Evolutionary conservation across 768 basidiomycete species (phyloP).

Genomic region (Pleurotus eryngii): DNA sequence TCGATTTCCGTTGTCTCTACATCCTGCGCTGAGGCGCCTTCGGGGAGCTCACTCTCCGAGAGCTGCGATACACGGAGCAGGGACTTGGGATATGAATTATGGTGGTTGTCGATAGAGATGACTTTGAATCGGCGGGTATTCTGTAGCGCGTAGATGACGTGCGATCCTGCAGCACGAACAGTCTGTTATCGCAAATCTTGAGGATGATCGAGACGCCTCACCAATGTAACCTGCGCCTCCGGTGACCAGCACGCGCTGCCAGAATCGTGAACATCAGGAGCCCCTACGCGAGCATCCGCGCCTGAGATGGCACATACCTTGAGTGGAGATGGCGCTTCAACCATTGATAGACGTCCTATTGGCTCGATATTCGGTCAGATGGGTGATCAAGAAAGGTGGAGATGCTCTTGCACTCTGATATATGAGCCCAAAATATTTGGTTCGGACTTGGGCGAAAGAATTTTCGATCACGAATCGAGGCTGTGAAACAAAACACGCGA

Average conservation of each 20-base stretch:
- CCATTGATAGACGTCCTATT: slow-evolving; percentile 11
- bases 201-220: slow-evolving; percentile 18
- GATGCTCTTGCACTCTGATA: slow-evolving; percentile 7
- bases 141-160: slow-evolving; percentile 85
- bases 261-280: slow-evolving; percentile 2
- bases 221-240: slow-evolving; percentile 92
- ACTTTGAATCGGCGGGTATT: slow-evolving; percentile 89
- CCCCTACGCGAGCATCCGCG: slow-evolving; percentile 5
- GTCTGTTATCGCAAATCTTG: neutral
- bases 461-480: slow-evolving; percentile 5
- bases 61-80: slow-evolving; percentile 77
- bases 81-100: slow-evolving; percentile 82
- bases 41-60: slow-evolving; percentile 69
- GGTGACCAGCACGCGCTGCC: slow-evolving; percentile 65
- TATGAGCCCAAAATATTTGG: too few relatives aligned
- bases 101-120: slow-evolving; percentile 91
- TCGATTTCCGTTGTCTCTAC: slow-evolving; percentile 74
- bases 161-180: slow-evolving; percentile 62
- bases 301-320: slow-evolving; percentile 37
- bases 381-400: slow-evolving; percentile 7
- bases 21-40: slow-evolving; percentile 62
- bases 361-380: slow-evolving; percentile 4
- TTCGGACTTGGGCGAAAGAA: slow-evolving; percentile 7
- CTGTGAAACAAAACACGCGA: slow-evolving; percentile 4
- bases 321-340: slow-evolving; percentile 27